phyloP scores from a whole-genome alignment of 2,329 filamentous ascomycete genomes.

The Cadophora luteo-olivacea region DNA sequence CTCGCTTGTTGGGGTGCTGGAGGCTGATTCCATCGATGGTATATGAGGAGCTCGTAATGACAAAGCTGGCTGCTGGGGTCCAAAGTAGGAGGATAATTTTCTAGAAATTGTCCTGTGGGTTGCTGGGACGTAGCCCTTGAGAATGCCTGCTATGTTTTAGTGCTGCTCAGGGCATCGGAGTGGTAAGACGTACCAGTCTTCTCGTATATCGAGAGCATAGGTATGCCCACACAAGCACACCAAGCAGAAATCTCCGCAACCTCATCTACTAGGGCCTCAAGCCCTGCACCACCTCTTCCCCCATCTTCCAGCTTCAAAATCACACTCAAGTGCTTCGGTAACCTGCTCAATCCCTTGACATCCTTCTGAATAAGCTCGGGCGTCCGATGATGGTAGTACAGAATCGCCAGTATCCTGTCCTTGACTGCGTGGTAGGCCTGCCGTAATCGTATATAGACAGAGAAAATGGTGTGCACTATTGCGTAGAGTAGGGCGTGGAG shows the following conservation, averaged over 20 bases:
- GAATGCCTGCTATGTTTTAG: conserved; percentile 64
- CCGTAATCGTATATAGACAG: conserved; percentile 83
- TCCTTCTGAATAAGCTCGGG: conserved; percentile 92
- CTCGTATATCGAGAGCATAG: conserved; percentile 89
- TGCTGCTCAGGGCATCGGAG: not conserved
- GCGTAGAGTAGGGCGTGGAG: conserved; percentile 72
- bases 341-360: conserved; percentile 72
- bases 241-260: conserved; percentile 91
- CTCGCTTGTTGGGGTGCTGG: conserved; percentile 52
- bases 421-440: conserved; percentile 80
- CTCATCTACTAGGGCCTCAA: conserved; percentile 88
- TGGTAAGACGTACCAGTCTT: conserved; percentile 71
- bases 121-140: conserved; percentile 89
- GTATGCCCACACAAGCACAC: conserved; percentile 89
- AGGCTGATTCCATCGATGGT: conserved; percentile 59
- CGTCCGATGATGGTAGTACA: conserved; percentile 95
- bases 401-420: conserved; percentile 78
- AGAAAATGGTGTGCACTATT: conserved; percentile 81
- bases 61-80: conserved; percentile 73
- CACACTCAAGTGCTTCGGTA: conserved; percentile 88
- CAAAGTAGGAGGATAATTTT: conserved; percentile 89
- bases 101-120: conserved; percentile 79
- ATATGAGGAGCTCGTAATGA: conserved; percentile 76
- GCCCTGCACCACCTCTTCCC: conserved; percentile 71
- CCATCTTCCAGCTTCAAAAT: conserved; percentile 78